Conservation (phyloP, 176 grass and related monocot genomes). For the Carex pumila region DNA sequence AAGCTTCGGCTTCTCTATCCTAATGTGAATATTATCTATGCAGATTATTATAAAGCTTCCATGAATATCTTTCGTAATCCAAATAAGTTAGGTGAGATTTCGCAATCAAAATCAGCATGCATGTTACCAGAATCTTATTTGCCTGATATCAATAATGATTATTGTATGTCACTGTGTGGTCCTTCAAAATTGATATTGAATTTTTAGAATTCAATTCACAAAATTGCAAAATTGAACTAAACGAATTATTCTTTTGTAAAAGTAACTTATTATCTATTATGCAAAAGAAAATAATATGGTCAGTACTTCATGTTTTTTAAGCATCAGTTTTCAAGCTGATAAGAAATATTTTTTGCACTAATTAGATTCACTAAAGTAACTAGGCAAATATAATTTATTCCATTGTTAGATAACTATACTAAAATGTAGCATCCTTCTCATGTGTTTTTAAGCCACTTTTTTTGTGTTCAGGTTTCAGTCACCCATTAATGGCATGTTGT, state of each 20-base stretch:
- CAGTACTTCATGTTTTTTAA: no score
- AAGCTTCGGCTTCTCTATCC: constrained; percentile 42
- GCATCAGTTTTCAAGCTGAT: no score
- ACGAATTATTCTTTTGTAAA: no score
- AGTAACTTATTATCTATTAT: no score
- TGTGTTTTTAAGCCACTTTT: no score
- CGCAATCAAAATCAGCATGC: not conserved
- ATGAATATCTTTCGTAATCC: constrained; percentile 56
- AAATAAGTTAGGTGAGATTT: constrained; percentile 48
- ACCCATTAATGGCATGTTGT: constrained; percentile 62
- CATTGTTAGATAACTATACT: not conserved
- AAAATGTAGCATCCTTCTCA: not conserved
- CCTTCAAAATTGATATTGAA: not conserved
- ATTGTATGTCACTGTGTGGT: not conserved
- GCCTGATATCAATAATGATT: no score
- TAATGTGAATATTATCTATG: constrained; percentile 54
- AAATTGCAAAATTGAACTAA: not conserved
- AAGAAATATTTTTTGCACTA: no score
- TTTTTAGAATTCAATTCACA: not conserved
- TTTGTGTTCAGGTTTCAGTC: constrained; percentile 35
- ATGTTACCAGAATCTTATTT: not conserved
- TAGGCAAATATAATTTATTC: not conserved
- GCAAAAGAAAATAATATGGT: no score
- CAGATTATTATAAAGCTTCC: constrained; percentile 65
- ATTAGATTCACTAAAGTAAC: no score